Evolutionary conservation across 805 yeast genomes (phyloP), one percentile per base, ranked within the genome.

Genomic region (Candida manassasensis): DNA sequence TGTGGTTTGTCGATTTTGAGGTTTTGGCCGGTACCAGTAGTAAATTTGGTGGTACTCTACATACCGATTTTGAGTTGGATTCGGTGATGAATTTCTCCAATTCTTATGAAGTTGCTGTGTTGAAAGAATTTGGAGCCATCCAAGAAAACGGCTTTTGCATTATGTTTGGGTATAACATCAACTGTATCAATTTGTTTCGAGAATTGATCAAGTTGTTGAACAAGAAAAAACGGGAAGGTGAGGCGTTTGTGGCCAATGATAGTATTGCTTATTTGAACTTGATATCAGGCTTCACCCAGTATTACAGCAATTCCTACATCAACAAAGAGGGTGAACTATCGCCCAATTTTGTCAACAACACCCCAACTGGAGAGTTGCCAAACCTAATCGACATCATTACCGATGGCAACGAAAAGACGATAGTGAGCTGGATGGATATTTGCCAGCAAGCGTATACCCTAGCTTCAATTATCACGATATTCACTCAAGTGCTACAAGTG

Each of bases 1-100:
- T 63, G 32, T 78, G 84, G 84, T 79, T 71, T 49, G 55, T 67
- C 2, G 60, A 72, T 3, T 67, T 77, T 45, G 84, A 79, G 46
- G 55, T 74, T 2, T 53, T 79, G 27, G 83, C 84, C 0, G 80
- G 78, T 0, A 42, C 73, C 17, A 67, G 75, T n/a, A 70, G 77
- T 24, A 70, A 69, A 5, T 47, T 55, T 25, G 84, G 84, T 4
- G 84, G 84, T 1, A 75, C 82, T 0, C 45, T 76, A 15, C 65
- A 69, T 21, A 53, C 63, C 19, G 71, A 68, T 21, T 66, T 59
- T 8, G 81, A 77, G 34, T 48, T 77, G 6, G 67, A 66, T 36
- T 42, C 52, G 11, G 48, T 67, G 10, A 49, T 42, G 10, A 42
- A 40, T 22, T 42, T 40, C 19, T 18, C 27, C 15, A 53, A 50